Percentiles rank a stretch among this genome's conserved stretches.
Conservation (phyloP, 2,329 filamentous ascomycete species). For the Monosporascus cannonballus region DNA sequence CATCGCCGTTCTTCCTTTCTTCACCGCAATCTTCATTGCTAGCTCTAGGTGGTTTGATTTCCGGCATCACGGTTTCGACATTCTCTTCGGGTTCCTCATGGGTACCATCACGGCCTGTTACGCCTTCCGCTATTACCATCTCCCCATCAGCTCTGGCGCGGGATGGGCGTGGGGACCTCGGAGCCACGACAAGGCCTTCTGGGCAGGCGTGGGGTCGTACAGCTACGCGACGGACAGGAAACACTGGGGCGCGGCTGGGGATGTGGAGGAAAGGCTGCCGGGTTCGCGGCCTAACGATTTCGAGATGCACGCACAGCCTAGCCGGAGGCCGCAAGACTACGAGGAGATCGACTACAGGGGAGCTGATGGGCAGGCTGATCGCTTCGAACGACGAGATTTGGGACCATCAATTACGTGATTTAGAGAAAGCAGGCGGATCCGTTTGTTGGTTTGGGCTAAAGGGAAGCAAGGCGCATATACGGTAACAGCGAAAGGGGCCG, state of each 20-base stretch:
- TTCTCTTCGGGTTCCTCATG: conserved; percentile 77
- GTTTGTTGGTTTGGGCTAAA: too few relatives aligned
- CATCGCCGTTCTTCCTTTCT: conserved; percentile 64
- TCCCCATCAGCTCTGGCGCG: conserved; percentile 70
- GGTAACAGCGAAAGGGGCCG: too few relatives aligned
- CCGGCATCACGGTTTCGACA: conserved; percentile 88
- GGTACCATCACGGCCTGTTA: conserved; percentile 67
- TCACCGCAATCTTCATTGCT: conserved; percentile 73
- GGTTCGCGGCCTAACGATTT: not conserved
- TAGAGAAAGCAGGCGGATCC: too few relatives aligned
- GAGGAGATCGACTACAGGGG: not conserved
- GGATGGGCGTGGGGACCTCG: conserved; percentile 89
- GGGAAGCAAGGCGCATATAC: too few relatives aligned
- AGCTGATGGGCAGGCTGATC: not conserved
- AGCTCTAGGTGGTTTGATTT: conserved; percentile 83
- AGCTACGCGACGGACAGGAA: conserved; percentile 45
- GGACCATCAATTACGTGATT: too few relatives aligned
- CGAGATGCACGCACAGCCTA: not conserved
- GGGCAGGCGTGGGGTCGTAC: conserved; percentile 62
- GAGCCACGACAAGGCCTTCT: conserved; percentile 67
- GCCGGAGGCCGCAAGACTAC: not conserved
- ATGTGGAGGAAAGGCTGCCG: conserved; percentile 14
- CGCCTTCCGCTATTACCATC: conserved; percentile 79
- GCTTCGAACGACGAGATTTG: not conserved
- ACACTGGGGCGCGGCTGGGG: conserved; percentile 20